phyloP scores from a whole-genome alignment of 1,284 basidiomycete species.

The Ceratobasidium sp. region DNA sequence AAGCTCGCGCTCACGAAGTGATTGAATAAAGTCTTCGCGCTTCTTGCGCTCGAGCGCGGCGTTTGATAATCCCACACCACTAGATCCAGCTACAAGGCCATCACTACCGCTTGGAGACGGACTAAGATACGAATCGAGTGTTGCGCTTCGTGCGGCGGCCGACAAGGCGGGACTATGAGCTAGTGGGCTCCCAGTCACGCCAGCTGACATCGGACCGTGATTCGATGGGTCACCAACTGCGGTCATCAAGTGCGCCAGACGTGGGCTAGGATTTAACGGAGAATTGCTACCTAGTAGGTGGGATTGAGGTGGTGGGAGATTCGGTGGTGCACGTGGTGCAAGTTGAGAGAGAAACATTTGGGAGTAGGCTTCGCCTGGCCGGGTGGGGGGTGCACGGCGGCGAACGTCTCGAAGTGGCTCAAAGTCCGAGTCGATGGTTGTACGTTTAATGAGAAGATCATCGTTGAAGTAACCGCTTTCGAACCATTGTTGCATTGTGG shows the following conservation, averaged over 20 bases:
- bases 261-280: constrained; percentile 22
- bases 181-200: not conserved
- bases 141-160: constrained; percentile 5
- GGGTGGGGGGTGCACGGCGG: constrained; percentile 43
- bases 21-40: constrained; percentile 32
- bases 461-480: constrained; percentile 90
- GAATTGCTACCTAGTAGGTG: constrained; percentile 11
- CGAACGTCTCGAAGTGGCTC: constrained; percentile 51
- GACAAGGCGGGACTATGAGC: constrained; percentile 1
- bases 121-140: constrained; percentile 19
- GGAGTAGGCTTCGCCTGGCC: constrained; percentile 7
- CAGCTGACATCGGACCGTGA: constrained; percentile 24
- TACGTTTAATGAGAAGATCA: constrained; percentile 84
- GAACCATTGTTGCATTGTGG: constrained; percentile 96
- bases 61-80: not conserved
- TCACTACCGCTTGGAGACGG: not conserved
- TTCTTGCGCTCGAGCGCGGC: constrained; percentile 26
- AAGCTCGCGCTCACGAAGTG: constrained; percentile 21
- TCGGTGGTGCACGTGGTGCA: constrained; percentile 38
- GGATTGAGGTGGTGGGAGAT: constrained; percentile 32
- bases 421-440: constrained; percentile 48
- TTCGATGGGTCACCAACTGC: constrained; percentile 1
- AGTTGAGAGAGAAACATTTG: constrained; percentile 36
- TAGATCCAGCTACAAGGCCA: constrained; percentile 4
- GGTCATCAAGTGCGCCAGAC: constrained; percentile 19